Base-by-base conservation (phyloP, 169 alveolate species). In the Sarcocystis neurona region DNA sequence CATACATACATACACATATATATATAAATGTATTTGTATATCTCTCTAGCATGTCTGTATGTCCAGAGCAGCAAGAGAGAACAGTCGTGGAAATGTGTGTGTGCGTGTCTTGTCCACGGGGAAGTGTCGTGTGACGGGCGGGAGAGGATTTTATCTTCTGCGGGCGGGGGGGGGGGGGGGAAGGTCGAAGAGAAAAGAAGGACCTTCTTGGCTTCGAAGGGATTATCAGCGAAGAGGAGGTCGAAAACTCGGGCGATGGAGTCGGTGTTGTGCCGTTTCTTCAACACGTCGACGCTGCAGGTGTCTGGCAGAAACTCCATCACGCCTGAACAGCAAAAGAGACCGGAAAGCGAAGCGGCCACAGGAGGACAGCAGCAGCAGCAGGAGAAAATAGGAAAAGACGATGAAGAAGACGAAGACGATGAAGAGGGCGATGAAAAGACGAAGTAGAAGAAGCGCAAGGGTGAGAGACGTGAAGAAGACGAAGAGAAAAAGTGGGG, bases 211-310 rank as follows among this genome's bases (percentile, higher is more conserved):
- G 94, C 94, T 37, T 75, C 68, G 37, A 84, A 79, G 0, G 80
- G 91, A 30, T 84, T 88, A 79, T 92, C 93, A 0, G 91, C 85
- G 53, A 90, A 90, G 48, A 88, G 89, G 34, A 32, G 47, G 6
- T 90, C 89, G 48, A 90, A 90, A 37, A 90, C 89, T 5, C 70
- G 37, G 2, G 89, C 89, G 12, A 90, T 88, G 43, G 91, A 87
- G 41, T 89, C 95, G 20, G 88, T 94, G 41, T 72, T 89, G 91
- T 82, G 58, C 15, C 50, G 93, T 87, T 95, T 94, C 80, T 95
- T 96, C 34, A 96, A 84, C 1, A 95, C 94, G 88, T 96, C 98
- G 37, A 97, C 93, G 0, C 97, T 95, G 56, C 93, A 91, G 43
- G 99, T 93, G 92, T 97, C 98, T 0, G 94, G 95, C 44, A 93